A percentile compares a stretch with the other conserved stretches of the same genome.
phyloP scores from a whole-genome alignment of 352 stramenopile species.

The Blastocystis sp. region DNA sequence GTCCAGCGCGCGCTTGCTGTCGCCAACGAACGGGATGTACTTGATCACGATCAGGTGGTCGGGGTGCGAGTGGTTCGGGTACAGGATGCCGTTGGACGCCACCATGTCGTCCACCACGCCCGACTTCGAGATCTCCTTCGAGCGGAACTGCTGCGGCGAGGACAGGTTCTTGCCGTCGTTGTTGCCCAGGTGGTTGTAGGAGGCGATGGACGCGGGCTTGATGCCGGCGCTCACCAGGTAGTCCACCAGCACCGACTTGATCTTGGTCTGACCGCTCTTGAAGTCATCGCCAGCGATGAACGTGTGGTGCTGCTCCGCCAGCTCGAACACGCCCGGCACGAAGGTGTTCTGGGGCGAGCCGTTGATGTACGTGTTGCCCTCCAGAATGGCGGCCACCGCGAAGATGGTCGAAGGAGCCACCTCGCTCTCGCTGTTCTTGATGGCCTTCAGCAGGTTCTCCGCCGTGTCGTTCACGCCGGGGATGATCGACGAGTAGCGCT shows the following conservation, averaged over 20 bases:
- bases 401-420: conserved; percentile 94
- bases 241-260: conserved; percentile 98
- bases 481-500: conserved; percentile 93
- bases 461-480: conserved; percentile 96
- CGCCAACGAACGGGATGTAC: conserved; percentile 96
- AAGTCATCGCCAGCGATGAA: conserved; percentile 98
- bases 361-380: conserved; percentile 98
- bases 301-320: conserved; percentile 86
- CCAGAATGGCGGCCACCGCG: conserved; percentile 93
- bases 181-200: conserved; percentile 99
- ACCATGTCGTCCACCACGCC: conserved; percentile 99
- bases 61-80: conserved; percentile 93
- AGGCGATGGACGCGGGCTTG: conserved; percentile 96
- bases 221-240: conserved; percentile 96
- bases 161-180: conserved; percentile 99
- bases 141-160: conserved; percentile 95
- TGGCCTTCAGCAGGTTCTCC: conserved; percentile 90
- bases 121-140: conserved; percentile 99
- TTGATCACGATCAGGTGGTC: conserved; percentile 99
- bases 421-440: conserved; percentile 86
- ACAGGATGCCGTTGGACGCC: conserved; percentile 91
- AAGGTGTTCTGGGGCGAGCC: conserved; percentile 98
- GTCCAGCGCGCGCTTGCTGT: conserved; percentile 98
- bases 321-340: conserved; percentile 91
- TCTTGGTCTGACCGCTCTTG: conserved; percentile 99